Conservation (phyloP, 352 stramenopile species). For the Phytophthora megakarya region DNA sequence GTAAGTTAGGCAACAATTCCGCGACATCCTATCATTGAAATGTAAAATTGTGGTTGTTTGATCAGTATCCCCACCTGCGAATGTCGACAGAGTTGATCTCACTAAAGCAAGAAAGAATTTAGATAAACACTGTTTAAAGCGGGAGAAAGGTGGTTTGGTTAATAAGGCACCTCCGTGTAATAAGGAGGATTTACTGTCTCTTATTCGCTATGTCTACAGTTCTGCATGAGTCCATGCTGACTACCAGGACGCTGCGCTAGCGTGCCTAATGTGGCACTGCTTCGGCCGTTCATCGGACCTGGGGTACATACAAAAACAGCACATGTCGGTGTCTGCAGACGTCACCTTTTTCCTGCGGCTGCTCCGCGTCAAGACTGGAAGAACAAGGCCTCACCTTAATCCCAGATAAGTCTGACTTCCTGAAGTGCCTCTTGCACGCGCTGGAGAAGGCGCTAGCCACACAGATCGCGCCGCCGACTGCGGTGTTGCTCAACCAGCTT, state of each 20-base stretch:
- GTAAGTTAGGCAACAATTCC: background rate
- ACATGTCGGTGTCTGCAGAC: constrained; percentile 26
- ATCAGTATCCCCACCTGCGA: too few species aligned
- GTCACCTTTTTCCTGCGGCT: constrained; percentile 33
- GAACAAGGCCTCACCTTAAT: too few species aligned
- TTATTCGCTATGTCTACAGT: constrained; percentile 10
- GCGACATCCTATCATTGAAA: background rate
- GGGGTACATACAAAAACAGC: constrained; percentile 24
- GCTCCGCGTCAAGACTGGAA: constrained; percentile 34
- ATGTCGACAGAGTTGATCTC: background rate
- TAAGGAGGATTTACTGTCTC: constrained; percentile 11
- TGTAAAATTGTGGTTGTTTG: background rate
- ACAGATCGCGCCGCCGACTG: too few species aligned
- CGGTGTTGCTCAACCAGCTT: too few species aligned
- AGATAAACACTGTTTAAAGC: constrained; percentile 20
- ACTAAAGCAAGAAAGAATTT: background rate
- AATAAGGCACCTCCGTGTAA: constrained; percentile 24
- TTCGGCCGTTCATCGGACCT: constrained; percentile 38
- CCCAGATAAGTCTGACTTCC: too few species aligned
- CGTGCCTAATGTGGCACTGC: constrained; percentile 37
- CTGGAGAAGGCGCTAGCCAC: too few species aligned
- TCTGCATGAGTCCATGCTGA: background rate
- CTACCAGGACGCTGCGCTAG: constrained; percentile 36
- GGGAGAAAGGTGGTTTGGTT: constrained; percentile 19
- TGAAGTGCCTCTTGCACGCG: too few species aligned